These are phyloP conservation scores for Pythium scleroteichum DNA, from an alignment of 352 stramenopile species.

Conservation along the genomic window DNA sequence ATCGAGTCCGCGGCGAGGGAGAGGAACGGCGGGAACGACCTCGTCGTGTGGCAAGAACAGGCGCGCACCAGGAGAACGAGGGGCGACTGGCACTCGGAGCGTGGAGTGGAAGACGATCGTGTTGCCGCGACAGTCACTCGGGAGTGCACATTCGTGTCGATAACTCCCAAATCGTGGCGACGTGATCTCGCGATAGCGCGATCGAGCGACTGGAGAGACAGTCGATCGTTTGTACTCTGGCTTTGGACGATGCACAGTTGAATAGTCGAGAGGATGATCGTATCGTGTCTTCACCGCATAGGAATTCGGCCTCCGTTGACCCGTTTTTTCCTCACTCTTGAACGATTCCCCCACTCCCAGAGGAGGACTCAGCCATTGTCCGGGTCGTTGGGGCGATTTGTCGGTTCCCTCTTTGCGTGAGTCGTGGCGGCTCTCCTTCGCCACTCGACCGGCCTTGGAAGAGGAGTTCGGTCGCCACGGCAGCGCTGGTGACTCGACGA, in stretches of 20 bases:
- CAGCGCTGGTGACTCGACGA: too few relatives aligned
- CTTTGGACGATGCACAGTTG: too few relatives aligned
- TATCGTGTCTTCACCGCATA: too few relatives aligned
- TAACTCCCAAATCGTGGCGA: background rate
- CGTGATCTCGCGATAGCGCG: too few relatives aligned
- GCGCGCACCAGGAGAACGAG: background rate
- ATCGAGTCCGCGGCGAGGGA: background rate
- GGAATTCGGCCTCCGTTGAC: background rate
- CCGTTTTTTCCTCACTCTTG: too few relatives aligned
- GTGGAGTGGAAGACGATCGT: conserved; percentile 12
- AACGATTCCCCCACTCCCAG: background rate
- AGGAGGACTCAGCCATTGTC: background rate
- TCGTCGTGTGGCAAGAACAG: conserved; percentile 9
- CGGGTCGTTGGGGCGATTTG: background rate
- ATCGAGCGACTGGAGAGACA: too few relatives aligned
- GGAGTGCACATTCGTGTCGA: background rate
- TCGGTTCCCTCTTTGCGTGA: too few relatives aligned
- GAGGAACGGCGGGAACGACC: background rate
- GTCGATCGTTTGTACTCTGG: too few relatives aligned
- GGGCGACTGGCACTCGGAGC: background rate
- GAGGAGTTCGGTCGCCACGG: too few relatives aligned
- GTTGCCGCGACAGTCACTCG: background rate
- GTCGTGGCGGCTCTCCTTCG: too few relatives aligned
- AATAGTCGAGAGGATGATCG: too few relatives aligned
- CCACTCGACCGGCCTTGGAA: too few relatives aligned